Evolutionary conservation across 2,329 filamentous ascomycete genomes (phyloP), one percentile per base, ranked within the genome.

Genomic region (Verticillium nubilum): DNA sequence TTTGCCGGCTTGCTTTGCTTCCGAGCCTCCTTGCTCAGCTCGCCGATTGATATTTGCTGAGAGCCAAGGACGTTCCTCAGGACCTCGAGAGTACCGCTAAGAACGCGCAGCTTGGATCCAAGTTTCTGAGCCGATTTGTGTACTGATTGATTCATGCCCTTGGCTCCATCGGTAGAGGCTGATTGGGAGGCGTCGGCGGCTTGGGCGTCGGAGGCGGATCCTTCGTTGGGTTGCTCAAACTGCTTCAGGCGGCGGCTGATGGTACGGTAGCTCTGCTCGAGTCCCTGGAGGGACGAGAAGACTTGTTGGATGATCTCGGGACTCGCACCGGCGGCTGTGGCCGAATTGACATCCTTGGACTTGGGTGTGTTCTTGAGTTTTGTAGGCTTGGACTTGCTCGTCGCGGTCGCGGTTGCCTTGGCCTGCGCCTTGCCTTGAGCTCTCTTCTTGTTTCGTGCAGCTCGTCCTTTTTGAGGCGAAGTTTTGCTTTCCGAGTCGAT

Each of bases 51-150:
- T 12, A 64, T 64, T 5, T 63, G 52, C 64, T 73, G 71, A 10
- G 65, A 64, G 31, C 64, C 63, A 33, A 78, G 69, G 26, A 76
- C 75, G 42, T 69, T 72, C 62, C 74, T 73, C 56, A 78, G 62
- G 4, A 75, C 69, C 15, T 66, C 62, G 56, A 78, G 64, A 15
- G 75, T 75, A 17, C 73, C 74, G 47, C 71, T 62, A 10, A 78
- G 64, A 2, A 72, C 67, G 27, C 72, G 65, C 54, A 73, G 63
- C 58, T 23, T 60, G 15, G 29, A 33, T 3, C n/a, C n/a, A 2
- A 64, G 37, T 56, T 54, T 60, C 1, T 17, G 42, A 23, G 42
- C 42, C n/a, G 42, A 47, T 19, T 47, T 47, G 42, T 47, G 42
- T 9, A 47, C 42, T 6, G 42, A 47, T 19, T 47, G 42, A 26